Evolutionary conservation across 257 asterid genomes (phyloP).

Genomic region (Mitragyna speciosa): DNA sequence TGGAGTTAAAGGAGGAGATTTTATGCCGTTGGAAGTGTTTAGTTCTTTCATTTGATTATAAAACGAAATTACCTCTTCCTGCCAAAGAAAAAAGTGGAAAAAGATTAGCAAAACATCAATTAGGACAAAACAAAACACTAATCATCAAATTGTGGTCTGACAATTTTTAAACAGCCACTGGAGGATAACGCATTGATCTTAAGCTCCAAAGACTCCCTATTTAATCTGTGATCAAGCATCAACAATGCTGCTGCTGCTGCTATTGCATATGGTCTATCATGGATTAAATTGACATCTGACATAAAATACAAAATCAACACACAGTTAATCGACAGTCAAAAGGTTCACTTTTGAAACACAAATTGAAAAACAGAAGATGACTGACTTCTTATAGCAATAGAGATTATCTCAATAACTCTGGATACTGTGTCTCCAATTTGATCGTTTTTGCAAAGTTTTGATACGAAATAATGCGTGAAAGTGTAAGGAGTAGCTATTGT

Average conservation of each 20-base stretch:
- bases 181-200: conserved; percentile 33
- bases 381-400: conserved; percentile 40
- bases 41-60: conserved; percentile 33
- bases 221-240: conserved; percentile 40
- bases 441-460: conserved; percentile 26
- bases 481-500: conserved; percentile 46
- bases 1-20: conserved; percentile 48
- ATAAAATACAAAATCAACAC: not conserved
- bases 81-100: not conserved
- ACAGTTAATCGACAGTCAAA: not conserved
- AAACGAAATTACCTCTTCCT: conserved; percentile 56
- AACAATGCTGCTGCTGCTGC: conserved; percentile 73
- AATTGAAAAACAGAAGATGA: not conserved
- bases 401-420: conserved; percentile 30
- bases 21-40: conserved; percentile 24
- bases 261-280: conserved; percentile 45
- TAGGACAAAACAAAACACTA: not conserved
- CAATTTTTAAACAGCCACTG: conserved; percentile 30
- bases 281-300: conserved; percentile 49
- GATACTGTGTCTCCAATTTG: conserved; percentile 17
- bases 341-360: not conserved
- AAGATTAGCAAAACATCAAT: not conserved
- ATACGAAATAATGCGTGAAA: conserved; percentile 43
- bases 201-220: conserved; percentile 34
- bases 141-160: conserved; percentile 24